Evolutionary conservation across 2,329 filamentous ascomycete species (phyloP), one percentile per base, ranked within the genome.

Genomic region (Aspergillus pseudotamarii): DNA sequence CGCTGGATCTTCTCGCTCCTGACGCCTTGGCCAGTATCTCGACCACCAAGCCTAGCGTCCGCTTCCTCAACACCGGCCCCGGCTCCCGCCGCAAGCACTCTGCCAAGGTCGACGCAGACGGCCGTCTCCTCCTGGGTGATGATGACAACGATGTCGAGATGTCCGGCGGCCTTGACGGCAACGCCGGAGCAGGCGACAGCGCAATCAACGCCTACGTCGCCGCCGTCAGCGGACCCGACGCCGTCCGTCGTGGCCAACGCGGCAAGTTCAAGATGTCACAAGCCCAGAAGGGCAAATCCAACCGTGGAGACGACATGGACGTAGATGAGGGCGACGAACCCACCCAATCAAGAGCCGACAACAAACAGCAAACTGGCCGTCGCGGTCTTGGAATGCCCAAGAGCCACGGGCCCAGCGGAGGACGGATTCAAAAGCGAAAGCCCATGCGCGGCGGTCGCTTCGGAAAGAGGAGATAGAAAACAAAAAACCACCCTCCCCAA

Each of bases 11-110:
- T 53, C 87, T 99, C 19, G 94, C 95, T 73, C 91, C 92, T 65
- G 90, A 90, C 75, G 93, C 94, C 10, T 86, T 99, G 48, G 94
- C 93, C 59, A 95, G 93, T 76, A 97, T 99, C 72, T 97, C 94
- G 3, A 92, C 92, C 6, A 97, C 93, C 12, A 94, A 93, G 77
- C 94, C 94, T 28, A 78, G 73, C 59, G 71, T 80, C n/a, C 77
- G 79, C 46, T 80, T 81, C 75, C 71, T 79, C 54, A 78, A 79
- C 66, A 75, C 73, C 34, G 75, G 74, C 8, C 72, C 74, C 38
- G 72, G 74, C n/a, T 75, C 75, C 36, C 74, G 74, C 60, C 77
- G 75, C 63, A 80, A 78, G 66, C 80, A 73, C 34, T 70, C 78
- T 51, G 79, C 80, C 57, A 80, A 78, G 68, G 69, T 79, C 60